These are phyloP conservation scores for Sarocladium oryzae DNA, from an alignment of 2,329 filamentous ascomycete species.

Conservation along the genomic window DNA sequence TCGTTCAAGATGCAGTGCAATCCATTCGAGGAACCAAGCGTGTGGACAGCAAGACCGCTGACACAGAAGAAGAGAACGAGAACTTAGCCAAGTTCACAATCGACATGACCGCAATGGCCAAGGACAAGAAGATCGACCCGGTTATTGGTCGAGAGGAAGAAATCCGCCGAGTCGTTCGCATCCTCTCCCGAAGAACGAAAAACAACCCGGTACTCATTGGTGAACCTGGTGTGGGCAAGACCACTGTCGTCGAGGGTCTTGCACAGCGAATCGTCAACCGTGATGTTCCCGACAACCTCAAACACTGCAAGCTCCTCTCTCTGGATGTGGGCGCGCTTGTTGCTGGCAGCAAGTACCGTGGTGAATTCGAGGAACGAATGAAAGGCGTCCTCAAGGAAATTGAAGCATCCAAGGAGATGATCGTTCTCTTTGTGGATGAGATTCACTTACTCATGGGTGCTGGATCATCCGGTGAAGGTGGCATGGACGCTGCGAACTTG, in stretches of 20 bases:
- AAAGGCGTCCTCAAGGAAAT: slow-evolving; percentile 98
- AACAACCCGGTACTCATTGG: slow-evolving; percentile 98
- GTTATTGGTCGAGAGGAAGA: slow-evolving; percentile 97
- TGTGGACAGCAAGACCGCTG: slow-evolving; percentile 93
- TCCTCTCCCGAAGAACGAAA: slow-evolving; percentile 88
- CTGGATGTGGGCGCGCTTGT: slow-evolving; percentile 93
- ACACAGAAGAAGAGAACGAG: slow-evolving; percentile 87
- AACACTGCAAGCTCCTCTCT: slow-evolving; percentile 87
- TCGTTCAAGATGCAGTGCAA: slow-evolving; percentile 84
- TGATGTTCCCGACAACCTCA: slow-evolving; percentile 92
- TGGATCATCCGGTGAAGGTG: slow-evolving; percentile 87
- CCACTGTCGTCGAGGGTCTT: slow-evolving; percentile 92
- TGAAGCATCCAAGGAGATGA: slow-evolving; percentile 88
- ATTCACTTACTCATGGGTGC: slow-evolving; percentile 98
- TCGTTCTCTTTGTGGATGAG: slow-evolving; percentile 96
- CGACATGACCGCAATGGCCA: slow-evolving; percentile 93
- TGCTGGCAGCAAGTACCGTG: slow-evolving; percentile 95
- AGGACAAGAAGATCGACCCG: slow-evolving; percentile 95
- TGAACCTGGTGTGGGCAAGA: slow-evolving; percentile 97
- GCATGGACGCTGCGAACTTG: slow-evolving; percentile 97
- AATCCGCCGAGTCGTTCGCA: slow-evolving; percentile 84
- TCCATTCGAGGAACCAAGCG: slow-evolving; percentile 87
- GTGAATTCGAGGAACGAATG: slow-evolving; percentile 99
- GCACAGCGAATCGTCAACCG: slow-evolving; percentile 93
- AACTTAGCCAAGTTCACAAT: slow-evolving; percentile 98